Conservation (phyloP, 139 green algal species). For the Mychonastes homosphaera region DNA sequence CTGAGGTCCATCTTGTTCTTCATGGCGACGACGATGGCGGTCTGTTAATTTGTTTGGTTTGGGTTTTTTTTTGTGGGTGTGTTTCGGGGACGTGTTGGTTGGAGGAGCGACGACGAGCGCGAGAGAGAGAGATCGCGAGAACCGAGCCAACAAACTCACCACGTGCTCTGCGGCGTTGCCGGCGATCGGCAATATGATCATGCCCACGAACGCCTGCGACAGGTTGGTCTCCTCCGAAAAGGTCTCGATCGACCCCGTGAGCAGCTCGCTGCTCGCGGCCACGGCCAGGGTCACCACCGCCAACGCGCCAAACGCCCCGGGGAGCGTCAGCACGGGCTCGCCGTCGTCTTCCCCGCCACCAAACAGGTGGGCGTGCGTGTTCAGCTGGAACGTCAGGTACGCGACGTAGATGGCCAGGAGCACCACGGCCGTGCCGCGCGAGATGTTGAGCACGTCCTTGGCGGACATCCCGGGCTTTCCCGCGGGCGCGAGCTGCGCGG, state of each 20-base stretch:
- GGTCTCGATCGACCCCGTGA: conserved; percentile 64
- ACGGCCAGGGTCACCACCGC: conserved; percentile 56
- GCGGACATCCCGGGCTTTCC: background rate
- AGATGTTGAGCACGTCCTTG: conserved; percentile 20
- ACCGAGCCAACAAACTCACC: too few species aligned
- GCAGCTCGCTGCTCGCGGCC: conserved; percentile 27
- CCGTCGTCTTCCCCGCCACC: conserved; percentile 30
- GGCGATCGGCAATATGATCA: conserved; percentile 68
- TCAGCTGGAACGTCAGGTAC: conserved; percentile 78
- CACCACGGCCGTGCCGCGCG: conserved; percentile 20
- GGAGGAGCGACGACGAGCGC: too few species aligned
- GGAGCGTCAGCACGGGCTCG: conserved; percentile 49
- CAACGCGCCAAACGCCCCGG: conserved; percentile 38
- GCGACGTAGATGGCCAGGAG: conserved; percentile 49
- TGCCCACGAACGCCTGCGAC: conserved; percentile 63
- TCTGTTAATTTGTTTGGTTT: too few species aligned
- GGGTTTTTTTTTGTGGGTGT: too few species aligned
- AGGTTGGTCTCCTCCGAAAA: conserved; percentile 51
- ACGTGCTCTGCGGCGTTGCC: conserved; percentile 87
- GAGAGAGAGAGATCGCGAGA: too few species aligned
- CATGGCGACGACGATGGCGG: conserved; percentile 66
- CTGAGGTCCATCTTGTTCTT: conserved; percentile 87
- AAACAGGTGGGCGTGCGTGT: conserved; percentile 57
- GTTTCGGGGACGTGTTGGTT: too few species aligned
- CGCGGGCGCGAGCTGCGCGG: conserved; percentile 6